Percentiles rank a stretch among this genome's conserved stretches.
These are phyloP conservation scores for Phytophthora boehmeriae DNA, from an alignment of 352 stramenopile genomes.

Conservation along the genomic window DNA sequence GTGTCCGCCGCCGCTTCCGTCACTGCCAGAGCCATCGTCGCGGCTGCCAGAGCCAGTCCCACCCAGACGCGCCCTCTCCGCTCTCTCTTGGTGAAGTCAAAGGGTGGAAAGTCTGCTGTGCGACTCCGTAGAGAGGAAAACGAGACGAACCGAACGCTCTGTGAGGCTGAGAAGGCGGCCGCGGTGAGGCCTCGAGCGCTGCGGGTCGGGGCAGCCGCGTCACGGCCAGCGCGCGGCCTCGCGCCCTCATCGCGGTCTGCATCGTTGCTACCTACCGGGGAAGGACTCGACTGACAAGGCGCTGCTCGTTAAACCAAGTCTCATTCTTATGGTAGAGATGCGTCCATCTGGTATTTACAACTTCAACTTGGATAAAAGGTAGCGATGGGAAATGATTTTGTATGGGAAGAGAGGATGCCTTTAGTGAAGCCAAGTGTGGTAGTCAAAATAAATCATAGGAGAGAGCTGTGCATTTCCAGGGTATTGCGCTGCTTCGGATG, in stretches of 20 bases:
- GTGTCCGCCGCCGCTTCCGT: slow-evolving; percentile 21
- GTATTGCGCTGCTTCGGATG: neutral
- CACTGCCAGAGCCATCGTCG: slow-evolving; percentile 16
- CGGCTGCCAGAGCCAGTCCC: slow-evolving; percentile 23
- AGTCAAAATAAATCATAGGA: neutral
- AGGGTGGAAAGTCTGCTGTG: slow-evolving; percentile 10
- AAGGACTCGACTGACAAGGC: slow-evolving; percentile 10
- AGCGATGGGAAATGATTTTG: neutral
- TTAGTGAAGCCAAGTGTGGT: neutral
- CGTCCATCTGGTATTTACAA: slow-evolving; percentile 11
- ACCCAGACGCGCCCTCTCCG: slow-evolving; percentile 15
- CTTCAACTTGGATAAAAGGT: slow-evolving; percentile 28
- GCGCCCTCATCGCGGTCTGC: slow-evolving; percentile 32
- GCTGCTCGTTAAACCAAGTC: slow-evolving; percentile 9
- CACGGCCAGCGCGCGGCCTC: slow-evolving; percentile 32
- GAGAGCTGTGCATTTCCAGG: too few relatives aligned
- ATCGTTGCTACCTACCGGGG: slow-evolving; percentile 30
- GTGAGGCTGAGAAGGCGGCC: slow-evolving; percentile 4
- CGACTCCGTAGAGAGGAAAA: slow-evolving; percentile 13
- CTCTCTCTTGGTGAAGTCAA: slow-evolving; percentile 21
- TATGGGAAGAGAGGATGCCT: neutral
- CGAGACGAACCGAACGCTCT: slow-evolving; percentile 11
- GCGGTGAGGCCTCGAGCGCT: slow-evolving; percentile 13
- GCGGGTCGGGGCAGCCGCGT: slow-evolving; percentile 11
- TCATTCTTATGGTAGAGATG: slow-evolving; percentile 2